Percentiles rank a stretch among this genome's conserved stretches.
Conservation (phyloP, 345 rosid genomes). For the Ricinus communis region DNA sequence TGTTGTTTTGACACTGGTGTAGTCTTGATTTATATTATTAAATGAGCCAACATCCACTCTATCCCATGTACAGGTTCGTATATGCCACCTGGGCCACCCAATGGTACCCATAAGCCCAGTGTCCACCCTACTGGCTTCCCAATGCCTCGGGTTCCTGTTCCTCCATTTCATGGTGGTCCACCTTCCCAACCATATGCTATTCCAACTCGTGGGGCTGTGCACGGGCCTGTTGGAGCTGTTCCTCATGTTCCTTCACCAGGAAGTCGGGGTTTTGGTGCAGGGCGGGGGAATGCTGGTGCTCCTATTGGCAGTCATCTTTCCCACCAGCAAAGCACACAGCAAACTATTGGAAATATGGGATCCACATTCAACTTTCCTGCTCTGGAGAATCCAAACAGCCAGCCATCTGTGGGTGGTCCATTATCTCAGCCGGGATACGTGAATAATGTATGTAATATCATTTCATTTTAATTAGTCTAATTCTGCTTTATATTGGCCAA, state of each 20-base stretch:
- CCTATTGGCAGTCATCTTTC: constrained; percentile 87
- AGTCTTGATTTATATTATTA: neutral
- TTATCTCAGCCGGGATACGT: constrained; percentile 96
- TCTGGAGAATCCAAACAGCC: constrained; percentile 84
- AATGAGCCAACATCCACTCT: neutral
- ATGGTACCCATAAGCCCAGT: constrained; percentile 88
- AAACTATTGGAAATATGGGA: constrained; percentile 76
- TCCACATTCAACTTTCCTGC: constrained; percentile 71
- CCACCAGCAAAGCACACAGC: constrained; percentile 79
- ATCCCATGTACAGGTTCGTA: constrained; percentile 56
- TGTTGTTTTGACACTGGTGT: neutral
- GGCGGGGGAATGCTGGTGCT: constrained; percentile 72
- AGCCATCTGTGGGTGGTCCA: constrained; percentile 87
- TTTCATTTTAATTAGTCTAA: neutral
- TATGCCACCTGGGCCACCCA: constrained; percentile 75
- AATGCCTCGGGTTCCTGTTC: constrained; percentile 75
- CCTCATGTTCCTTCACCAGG: constrained; percentile 88
- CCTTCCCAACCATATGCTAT: constrained; percentile 94
- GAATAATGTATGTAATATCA: constrained; percentile 42
- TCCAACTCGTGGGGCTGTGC: constrained; percentile 85
- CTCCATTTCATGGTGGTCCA: constrained; percentile 80
- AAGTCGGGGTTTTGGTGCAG: constrained; percentile 84
- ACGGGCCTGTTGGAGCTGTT: constrained; percentile 93
- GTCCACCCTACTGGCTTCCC: constrained; percentile 87
- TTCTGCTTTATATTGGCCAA: neutral